Evolutionary conservation across 495 filamentous ascomycete genomes (phyloP), one percentile per base, ranked within the genome.

Genomic region (Xylaria acuta): DNA sequence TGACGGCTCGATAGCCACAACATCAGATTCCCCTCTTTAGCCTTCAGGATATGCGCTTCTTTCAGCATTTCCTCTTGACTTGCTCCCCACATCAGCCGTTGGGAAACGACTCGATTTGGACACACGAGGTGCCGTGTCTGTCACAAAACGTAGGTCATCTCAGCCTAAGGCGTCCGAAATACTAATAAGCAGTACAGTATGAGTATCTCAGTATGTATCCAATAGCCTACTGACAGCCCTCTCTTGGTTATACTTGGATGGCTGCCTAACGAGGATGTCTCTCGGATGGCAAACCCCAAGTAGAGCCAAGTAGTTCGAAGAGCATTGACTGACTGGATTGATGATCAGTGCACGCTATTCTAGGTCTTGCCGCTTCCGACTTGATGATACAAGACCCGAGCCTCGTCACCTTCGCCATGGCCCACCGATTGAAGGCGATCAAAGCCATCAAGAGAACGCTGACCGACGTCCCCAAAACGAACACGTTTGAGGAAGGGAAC

Each of bases 31-130:
- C 86, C 25, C 74, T 86, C 0, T 89, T 89, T 77, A 86, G 82
- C 45, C 79, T 86, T 22, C 81, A 87, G 27, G 89, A 91, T 77
- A 87, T 91, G 78, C 84, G 88, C 63, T 86, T 90, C 73, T 90
- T 90, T 77, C 88, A 91, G 77, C 87, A 90, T 72, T 90, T 91
- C 67, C 79, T 91, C 30, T 70, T 86, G 25, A 79, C 76, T 11
- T 89, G 88, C 67, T 86, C 88, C 70, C 90, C 89, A 6, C 85
- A 89, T 78, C 86, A 90, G 40, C 89, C 89, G 0, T 77, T 90
- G 60, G 87, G 87, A 34, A 84, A 85, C 60, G 88, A 91, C 70
- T 75, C 78, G 12, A 78, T 87, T 34, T 92, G 89, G 89, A 84
- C 82, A 20, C 88, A 88, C 41, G 83, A 87, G 49, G 80, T 92